A percentile compares a stretch with the other conserved stretches of the same genome.
phyloP scores from a whole-genome alignment of 2,329 filamentous ascomycete species.

The Neophaeococcomyces mojaviensis region DNA sequence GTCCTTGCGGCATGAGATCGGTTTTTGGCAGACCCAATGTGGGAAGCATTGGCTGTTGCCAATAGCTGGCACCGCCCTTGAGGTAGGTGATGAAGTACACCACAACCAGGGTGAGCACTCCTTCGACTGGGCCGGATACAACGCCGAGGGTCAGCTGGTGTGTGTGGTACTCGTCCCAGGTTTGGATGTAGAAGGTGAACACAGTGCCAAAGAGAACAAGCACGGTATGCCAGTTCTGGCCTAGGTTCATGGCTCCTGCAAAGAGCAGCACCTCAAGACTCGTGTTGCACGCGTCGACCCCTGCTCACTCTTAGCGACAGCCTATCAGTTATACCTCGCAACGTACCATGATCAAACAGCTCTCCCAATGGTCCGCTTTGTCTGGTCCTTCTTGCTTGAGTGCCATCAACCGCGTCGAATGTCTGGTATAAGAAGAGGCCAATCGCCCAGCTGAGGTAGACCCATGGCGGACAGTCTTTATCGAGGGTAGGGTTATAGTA shows the following conservation, averaged over 20 bases:
- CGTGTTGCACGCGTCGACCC: constrained; percentile 91
- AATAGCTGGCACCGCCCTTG: constrained; percentile 84
- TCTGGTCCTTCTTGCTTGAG: constrained; percentile 81
- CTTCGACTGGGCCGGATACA: constrained; percentile 90
- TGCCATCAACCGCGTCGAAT: constrained; percentile 92
- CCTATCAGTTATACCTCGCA: neutral
- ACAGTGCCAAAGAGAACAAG: constrained; percentile 74
- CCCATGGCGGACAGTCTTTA: constrained; percentile 88
- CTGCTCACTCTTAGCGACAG: constrained; percentile 27
- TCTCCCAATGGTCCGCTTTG: constrained; percentile 93
- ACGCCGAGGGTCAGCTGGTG: constrained; percentile 88
- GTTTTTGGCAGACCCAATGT: constrained; percentile 61
- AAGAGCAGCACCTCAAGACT: constrained; percentile 90
- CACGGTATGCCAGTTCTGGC: constrained; percentile 84
- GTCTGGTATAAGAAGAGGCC: constrained; percentile 96
- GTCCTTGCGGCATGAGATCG: constrained; percentile 55
- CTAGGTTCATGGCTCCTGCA: constrained; percentile 83
- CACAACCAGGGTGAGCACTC: constrained; percentile 72
- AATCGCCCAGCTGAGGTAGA: constrained; percentile 84
- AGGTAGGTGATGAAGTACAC: constrained; percentile 79
- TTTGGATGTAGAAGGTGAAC: constrained; percentile 96
- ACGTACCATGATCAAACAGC: constrained; percentile 82
- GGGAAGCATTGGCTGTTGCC: constrained; percentile 73
- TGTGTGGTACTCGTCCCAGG: constrained; percentile 99
- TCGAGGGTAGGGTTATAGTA: constrained; percentile 96